Evolutionary conservation across 1,139 yeast genomes (phyloP).

Genomic region (Pichia sorboxylosa): DNA sequence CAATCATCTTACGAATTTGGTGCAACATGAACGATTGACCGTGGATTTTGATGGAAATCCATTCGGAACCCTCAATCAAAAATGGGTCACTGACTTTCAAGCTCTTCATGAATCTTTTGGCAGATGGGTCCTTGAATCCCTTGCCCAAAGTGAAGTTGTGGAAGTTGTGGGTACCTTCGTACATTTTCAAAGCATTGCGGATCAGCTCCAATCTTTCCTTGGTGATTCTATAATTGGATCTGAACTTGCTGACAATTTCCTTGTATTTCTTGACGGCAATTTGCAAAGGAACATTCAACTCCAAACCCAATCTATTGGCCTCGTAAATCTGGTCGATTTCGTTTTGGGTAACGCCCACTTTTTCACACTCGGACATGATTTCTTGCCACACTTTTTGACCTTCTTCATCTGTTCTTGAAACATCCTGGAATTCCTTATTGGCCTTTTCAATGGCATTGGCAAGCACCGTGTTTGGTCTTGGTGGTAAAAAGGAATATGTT

Average conservation of each 20-base stretch:
- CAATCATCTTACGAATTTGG: slow-evolving; percentile 96
- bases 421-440: slow-evolving; percentile 44
- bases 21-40: slow-evolving; percentile 98
- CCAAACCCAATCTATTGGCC: slow-evolving; percentile 25
- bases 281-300: slow-evolving; percentile 22
- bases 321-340: slow-evolving; percentile 31
- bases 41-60: slow-evolving; percentile 92
- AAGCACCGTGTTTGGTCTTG: slow-evolving; percentile 65
- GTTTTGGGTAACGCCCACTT: slow-evolving; percentile 37
- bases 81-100: slow-evolving; percentile 83
- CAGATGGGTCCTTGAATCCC: slow-evolving; percentile 73
- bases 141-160: slow-evolving; percentile 93
- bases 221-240: slow-evolving; percentile 62
- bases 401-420: slow-evolving; percentile 51
- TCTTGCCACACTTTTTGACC: slow-evolving; percentile 64
- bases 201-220: slow-evolving; percentile 48
- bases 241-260: slow-evolving; percentile 51
- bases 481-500: slow-evolving; percentile 78
- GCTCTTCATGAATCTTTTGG: slow-evolving; percentile 69
- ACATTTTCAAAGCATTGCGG: slow-evolving; percentile 58
- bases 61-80: slow-evolving; percentile 85
- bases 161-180: slow-evolving; percentile 85
- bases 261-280: slow-evolving; percentile 47
- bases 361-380: slow-evolving; percentile 34
- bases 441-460: slow-evolving; percentile 48